A percentile compares a stretch with the other conserved stretches of the same genome.
These are phyloP conservation scores for Macaranga tanarius DNA, from an alignment of 441 rosid species.

Conservation along the genomic window DNA sequence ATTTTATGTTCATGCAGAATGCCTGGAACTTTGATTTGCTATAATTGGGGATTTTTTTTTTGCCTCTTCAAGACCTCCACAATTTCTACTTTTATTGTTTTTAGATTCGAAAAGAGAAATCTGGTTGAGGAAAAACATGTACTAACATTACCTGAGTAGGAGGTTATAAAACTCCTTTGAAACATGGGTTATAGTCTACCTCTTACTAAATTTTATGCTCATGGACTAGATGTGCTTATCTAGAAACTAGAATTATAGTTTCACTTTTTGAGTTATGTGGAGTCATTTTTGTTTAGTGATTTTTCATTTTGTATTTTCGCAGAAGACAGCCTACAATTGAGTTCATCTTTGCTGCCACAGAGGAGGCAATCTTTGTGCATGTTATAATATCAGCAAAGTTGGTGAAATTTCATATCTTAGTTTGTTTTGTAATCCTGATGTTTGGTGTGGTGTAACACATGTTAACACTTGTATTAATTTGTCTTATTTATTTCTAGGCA, in stretches of 20 bases:
- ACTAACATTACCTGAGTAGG: background rate
- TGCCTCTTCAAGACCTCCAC: too few species aligned
- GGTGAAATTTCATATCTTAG: slow-evolving; percentile 36
- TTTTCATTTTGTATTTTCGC: slow-evolving; percentile 31
- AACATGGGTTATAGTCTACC: background rate
- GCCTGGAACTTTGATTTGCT: background rate
- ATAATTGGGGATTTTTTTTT: background rate
- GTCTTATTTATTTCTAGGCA: slow-evolving; percentile 53
- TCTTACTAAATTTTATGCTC: background rate
- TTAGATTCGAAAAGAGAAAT: too few species aligned
- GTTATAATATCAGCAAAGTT: slow-evolving; percentile 89
- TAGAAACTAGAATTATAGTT: background rate
- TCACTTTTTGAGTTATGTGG: background rate
- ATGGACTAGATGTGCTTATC: background rate
- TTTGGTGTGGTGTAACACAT: slow-evolving; percentile 10
- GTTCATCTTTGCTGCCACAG: slow-evolving; percentile 95
- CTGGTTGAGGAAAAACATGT: too few species aligned
- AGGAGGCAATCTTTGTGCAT: slow-evolving; percentile 93
- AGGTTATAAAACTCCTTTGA: background rate
- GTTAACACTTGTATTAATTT: background rate
- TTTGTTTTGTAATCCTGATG: slow-evolving; percentile 18
- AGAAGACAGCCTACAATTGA: slow-evolving; percentile 90
- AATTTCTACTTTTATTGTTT: too few species aligned
- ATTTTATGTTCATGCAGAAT: background rate
- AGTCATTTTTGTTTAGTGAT: background rate